These are phyloP conservation scores for Micractinium sp. DNA, from an alignment of 139 green algal genomes.

Conservation along the genomic window DNA sequence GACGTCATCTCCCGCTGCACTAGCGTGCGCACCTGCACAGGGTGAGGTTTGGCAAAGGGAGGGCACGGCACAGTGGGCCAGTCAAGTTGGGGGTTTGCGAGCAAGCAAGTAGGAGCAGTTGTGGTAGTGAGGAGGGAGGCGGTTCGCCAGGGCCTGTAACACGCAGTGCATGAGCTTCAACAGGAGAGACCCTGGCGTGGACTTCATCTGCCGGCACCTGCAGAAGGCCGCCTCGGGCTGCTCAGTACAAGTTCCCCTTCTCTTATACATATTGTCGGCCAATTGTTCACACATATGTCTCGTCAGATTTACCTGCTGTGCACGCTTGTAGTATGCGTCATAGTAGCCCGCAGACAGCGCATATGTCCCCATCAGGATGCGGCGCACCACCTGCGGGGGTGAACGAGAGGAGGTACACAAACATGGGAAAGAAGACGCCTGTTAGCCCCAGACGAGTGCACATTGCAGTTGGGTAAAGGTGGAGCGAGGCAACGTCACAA, in stretches of 20 bases:
- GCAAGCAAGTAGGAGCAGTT: not conserved
- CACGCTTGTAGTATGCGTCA: slow-evolving; percentile 97
- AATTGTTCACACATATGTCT: not conserved
- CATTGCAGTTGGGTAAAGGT: too few relatives aligned
- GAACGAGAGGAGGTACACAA: not conserved
- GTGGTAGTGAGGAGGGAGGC: not conserved
- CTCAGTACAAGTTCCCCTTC: too few relatives aligned
- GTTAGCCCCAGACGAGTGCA: not conserved
- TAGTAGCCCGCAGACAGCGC: slow-evolving; percentile 94
- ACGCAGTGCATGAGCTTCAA: too few relatives aligned
- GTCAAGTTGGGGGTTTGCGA: not conserved
- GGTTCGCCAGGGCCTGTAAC: not conserved
- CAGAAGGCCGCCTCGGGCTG: too few relatives aligned
- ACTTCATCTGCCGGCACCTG: too few relatives aligned
- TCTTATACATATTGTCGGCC: too few relatives aligned
- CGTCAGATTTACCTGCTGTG: slow-evolving; percentile 82
- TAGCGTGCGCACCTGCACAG: slow-evolving; percentile 84
- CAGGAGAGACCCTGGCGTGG: too few relatives aligned
- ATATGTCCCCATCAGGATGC: slow-evolving; percentile 99
- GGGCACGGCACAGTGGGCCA: not conserved
- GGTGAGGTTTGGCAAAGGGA: not conserved
- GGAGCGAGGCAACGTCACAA: too few relatives aligned
- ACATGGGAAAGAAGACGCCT: not conserved
- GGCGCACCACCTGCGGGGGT: slow-evolving; percentile 85
- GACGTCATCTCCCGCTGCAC: slow-evolving; percentile 74